Conservation (phyloP, 2,329 filamentous ascomycete genomes). For the Exophiala sp. region DNA sequence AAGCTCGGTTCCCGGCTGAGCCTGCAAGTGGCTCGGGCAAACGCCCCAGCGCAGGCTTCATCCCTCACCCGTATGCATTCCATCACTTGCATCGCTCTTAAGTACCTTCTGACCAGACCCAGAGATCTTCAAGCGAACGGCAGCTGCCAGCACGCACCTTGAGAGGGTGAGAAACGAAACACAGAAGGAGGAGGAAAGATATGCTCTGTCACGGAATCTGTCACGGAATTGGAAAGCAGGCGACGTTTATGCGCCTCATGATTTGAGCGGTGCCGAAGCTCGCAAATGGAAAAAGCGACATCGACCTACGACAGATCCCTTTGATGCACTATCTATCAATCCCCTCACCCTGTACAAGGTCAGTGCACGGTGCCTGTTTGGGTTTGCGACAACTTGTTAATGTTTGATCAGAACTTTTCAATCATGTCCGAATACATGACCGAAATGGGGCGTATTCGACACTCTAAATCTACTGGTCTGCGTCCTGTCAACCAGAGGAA, state of each 20-base stretch:
- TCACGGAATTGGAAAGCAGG: slow-evolving; percentile 70
- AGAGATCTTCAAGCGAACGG: slow-evolving; percentile 13
- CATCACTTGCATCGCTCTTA: not conserved
- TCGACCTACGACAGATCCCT: slow-evolving; percentile 62
- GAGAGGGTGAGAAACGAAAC: slow-evolving; percentile 28
- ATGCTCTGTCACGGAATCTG: slow-evolving; percentile 39
- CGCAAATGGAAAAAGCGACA: slow-evolving; percentile 68
- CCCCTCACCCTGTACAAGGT: slow-evolving; percentile 87
- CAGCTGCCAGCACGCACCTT: not conserved
- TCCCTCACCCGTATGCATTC: slow-evolving; percentile 6
- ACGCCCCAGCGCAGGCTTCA: not conserved
- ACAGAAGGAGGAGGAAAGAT: slow-evolving; percentile 36
- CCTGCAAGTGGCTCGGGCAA: too few relatives aligned
- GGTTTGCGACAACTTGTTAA: slow-evolving; percentile 16
- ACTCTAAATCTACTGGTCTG: slow-evolving; percentile 71
- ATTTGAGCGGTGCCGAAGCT: slow-evolving; percentile 75
- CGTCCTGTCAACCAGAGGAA: slow-evolving; percentile 87
- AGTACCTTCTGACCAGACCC: not conserved
- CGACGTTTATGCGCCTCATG: slow-evolving; percentile 87
- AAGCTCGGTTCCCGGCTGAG: too few relatives aligned
- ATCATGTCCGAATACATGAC: slow-evolving; percentile 88
- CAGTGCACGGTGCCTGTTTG: slow-evolving; percentile 29
- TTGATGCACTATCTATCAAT: slow-evolving; percentile 75
- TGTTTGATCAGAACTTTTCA: slow-evolving; percentile 70
- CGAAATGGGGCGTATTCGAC: slow-evolving; percentile 77